Conservation (phyloP, 2,329 filamentous ascomycete genomes). For the Microsporum ferrugineum region DNA sequence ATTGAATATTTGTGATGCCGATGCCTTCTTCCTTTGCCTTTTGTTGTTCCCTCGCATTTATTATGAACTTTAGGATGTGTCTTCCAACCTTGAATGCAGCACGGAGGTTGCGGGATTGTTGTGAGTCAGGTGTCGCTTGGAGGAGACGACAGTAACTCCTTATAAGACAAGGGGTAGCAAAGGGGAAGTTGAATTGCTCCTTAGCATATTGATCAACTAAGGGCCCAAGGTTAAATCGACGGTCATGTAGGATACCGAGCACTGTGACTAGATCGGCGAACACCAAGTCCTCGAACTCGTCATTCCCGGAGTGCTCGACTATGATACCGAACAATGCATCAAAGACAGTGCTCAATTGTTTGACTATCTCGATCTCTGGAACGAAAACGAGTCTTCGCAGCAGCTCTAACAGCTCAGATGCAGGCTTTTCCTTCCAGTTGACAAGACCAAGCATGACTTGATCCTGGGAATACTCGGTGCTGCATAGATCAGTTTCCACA, state of each 20-base stretch:
- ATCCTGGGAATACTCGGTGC: conserved; percentile 89
- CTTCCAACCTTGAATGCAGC: conserved; percentile 91
- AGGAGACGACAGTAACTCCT: conserved; percentile 76
- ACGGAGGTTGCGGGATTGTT: conserved; percentile 71
- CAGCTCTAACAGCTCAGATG: conserved; percentile 59
- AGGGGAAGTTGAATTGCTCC: conserved; percentile 81
- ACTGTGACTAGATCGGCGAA: conserved; percentile 85
- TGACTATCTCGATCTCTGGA: conserved; percentile 94
- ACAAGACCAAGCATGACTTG: conserved; percentile 71
- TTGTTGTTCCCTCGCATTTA: conserved; percentile 75
- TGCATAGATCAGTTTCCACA: conserved; percentile 79
- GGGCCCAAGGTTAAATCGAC: conserved; percentile 81
- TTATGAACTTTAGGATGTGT: conserved; percentile 89
- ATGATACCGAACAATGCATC: conserved; percentile 85
- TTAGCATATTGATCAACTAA: conserved; percentile 87
- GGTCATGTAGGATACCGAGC: conserved; percentile 84
- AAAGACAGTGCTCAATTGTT: conserved; percentile 78
- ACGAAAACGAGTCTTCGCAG: conserved; percentile 83
- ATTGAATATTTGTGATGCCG: conserved; percentile 60
- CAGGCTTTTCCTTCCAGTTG: conserved; percentile 68
- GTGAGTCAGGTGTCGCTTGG: conserved; percentile 68
- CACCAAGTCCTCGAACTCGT: conserved; percentile 83
- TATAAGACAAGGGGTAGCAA: conserved; percentile 77
- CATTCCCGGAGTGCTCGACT: conserved; percentile 79
- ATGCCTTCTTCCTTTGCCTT: conserved; percentile 79